Evolutionary conservation across 768 basidiomycete species (phyloP), one percentile per base, ranked within the genome.

Genomic region (Lepiota venenata): DNA sequence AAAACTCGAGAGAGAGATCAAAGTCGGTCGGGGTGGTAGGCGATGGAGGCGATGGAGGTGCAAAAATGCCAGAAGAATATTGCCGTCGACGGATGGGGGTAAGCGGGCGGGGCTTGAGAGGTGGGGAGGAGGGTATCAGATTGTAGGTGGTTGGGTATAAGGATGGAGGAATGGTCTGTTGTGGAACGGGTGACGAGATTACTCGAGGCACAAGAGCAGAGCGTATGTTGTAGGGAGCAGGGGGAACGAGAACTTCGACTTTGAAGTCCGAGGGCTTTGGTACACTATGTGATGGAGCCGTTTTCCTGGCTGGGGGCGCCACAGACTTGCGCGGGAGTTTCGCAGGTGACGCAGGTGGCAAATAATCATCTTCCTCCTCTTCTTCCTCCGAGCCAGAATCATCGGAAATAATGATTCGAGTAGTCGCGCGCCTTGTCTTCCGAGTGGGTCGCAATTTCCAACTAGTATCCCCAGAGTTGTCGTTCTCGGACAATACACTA

Each of bases 81-180:
- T 70, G 70, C 21, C 67, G 64, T 35, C 74, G 71, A 15, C 80
- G 78, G 50, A 89, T 86, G 8, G 88, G 88, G 3, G 88, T 91
- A 27, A 89, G 76, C 58, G 76, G 82, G 21, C 86, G 81, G n/a
- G 74, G 63, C 58, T 78, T 84, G 22, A 70, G 61, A 42, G 66
- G n/a, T 18, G 67, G 69, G 2, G 73, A 72, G 3, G 70, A 72
- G 3, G 70, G 58, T 25, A 66, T 41, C 21, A 52, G 59, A 25
- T 63, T 61, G 57, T 67, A 66, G 21, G 20, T 22, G 15, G 32
- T 29, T n/a, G 39, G 46, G 46, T 43, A 45, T 21, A 54, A 54
- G 15, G 58, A 56, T 39, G 35, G 32, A 6, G 25, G n/a, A 8
- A 22, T 8, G 8, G 29, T 32, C 20, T 29, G 43, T 16, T 52